Base-by-base conservation (phyloP, 768 basidiomycete species). In the Dentipellis sp. region DNA sequence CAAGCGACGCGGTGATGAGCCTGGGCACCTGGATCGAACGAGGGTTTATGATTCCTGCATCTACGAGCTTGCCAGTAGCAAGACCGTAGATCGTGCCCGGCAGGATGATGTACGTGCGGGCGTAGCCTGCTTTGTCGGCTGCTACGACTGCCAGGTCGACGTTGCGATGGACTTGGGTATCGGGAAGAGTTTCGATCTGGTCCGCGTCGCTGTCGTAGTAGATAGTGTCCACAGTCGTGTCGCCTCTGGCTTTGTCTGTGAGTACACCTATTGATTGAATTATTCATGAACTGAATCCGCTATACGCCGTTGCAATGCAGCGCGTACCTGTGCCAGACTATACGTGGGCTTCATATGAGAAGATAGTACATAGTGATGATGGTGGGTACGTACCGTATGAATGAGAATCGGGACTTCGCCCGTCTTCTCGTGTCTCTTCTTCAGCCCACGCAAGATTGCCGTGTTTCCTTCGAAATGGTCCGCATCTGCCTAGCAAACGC, bases 41-140 rank as follows among this genome's bases (percentile, higher is more conserved):
- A 1, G 70, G 63, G 59, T 86, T 82, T 35, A 78, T 72, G 37
- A 86, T 70, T 10, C 78, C 82, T 5, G 69, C 65, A 22, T 80
- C 74, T 37, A 77, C 75, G 22, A 86, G 71, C 5, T 63, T 65
- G 5, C 75, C 75, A 7, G 63, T 65, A 2, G 81, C 78, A 37
- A 80, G 68, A 42, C 81, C 83, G 59, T 79, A 88, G 35, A 90
- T 80, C 0, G 82, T 81, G 3, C 75, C 69, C 1, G 82, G 81
- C 14, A 79, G 61, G 52, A 84, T 62, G 54, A 83, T 80, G 64
- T 80, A 78, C 0, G 77, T 72, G 53, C 72, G 72, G 35, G 75
- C 72, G 64, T 77, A 81, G 16, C 78, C 78, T 77, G 52, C 67
- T 39, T 69, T 67, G 58, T 79, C 75, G 4, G 79, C 81, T 4